Evolutionary conservation across 768 basidiomycete genomes (phyloP).

Genomic region (Saitozyma podzolica): DNA sequence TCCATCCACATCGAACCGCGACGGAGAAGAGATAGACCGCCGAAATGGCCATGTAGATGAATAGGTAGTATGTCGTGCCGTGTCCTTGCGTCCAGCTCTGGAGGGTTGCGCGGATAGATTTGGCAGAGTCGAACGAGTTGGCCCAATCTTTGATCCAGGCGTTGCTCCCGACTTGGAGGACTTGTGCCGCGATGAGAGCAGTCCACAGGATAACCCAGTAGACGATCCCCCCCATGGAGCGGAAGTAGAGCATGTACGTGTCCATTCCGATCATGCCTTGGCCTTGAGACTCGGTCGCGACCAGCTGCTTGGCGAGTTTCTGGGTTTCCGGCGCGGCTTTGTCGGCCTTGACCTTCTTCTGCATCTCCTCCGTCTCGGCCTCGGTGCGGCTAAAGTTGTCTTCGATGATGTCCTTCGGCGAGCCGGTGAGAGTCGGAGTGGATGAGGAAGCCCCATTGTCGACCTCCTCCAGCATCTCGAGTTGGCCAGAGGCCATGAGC

Average conservation of each 20-base stretch:
- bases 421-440: constrained; percentile 8
- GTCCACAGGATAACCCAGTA: constrained; percentile 47
- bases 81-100: constrained; percentile 3
- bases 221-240: constrained; percentile 29
- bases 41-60: constrained; percentile 39
- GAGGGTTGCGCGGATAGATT: neutral
- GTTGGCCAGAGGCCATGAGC: constrained; percentile 27
- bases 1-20: constrained; percentile 37
- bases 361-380: constrained; percentile 30
- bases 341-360: constrained; percentile 38
- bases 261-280: constrained; percentile 37
- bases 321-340: constrained; percentile 1
- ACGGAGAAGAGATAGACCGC: constrained; percentile 40
- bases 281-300: constrained; percentile 39
- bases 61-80: constrained; percentile 43
- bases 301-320: constrained; percentile 42
- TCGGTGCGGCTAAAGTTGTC: constrained; percentile 30
- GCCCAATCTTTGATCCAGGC: constrained; percentile 52
- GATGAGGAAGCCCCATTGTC: constrained; percentile 10
- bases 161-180: constrained; percentile 47
- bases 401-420: constrained; percentile 33
- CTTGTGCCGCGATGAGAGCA: constrained; percentile 44
- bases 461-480: constrained; percentile 36
- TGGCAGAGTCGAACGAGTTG: constrained; percentile 21
- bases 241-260: constrained; percentile 46